Conservation (phyloP, 495 filamentous ascomycete species). For the Chaetomium tenue region DNA sequence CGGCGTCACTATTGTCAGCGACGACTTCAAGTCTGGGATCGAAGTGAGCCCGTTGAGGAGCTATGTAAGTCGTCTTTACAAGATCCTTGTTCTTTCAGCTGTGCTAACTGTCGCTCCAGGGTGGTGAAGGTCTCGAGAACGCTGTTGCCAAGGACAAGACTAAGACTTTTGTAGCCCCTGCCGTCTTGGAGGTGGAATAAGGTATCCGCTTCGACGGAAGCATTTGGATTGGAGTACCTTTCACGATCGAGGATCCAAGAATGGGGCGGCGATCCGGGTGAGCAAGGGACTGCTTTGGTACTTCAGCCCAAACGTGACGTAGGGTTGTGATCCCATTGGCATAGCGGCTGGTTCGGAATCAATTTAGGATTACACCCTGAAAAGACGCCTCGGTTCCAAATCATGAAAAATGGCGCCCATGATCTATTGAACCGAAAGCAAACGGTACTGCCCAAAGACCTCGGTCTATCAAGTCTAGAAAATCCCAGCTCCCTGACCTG, state of each 20-base stretch:
- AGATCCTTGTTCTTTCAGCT: constrained; percentile 7
- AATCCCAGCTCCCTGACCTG: constrained; percentile 5
- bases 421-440: constrained; percentile 12
- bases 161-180: constrained; percentile 71
- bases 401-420: neutral
- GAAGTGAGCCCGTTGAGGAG: constrained; percentile 92
- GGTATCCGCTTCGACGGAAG: neutral
- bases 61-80: constrained; percentile 71
- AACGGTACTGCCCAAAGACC: neutral
- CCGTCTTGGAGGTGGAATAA: constrained; percentile 41
- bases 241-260: neutral
- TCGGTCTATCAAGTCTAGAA: neutral
- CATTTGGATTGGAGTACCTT: neutral
- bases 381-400: too few relatives aligned
- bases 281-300: too few relatives aligned
- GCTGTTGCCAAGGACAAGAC: constrained; percentile 42
- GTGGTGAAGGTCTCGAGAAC: constrained; percentile 84
- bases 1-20: constrained; percentile 73
- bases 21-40: constrained; percentile 66
- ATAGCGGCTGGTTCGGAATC: constrained; percentile 1
- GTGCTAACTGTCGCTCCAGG: constrained; percentile 53
- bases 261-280: too few relatives aligned
- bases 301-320: too few relatives aligned
- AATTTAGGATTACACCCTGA: neutral
- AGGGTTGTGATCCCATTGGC: neutral